Evolutionary conservation across 2,329 filamentous ascomycete genomes (phyloP), one percentile per base, ranked within the genome.

Genomic region (Epichloe amarillans): DNA sequence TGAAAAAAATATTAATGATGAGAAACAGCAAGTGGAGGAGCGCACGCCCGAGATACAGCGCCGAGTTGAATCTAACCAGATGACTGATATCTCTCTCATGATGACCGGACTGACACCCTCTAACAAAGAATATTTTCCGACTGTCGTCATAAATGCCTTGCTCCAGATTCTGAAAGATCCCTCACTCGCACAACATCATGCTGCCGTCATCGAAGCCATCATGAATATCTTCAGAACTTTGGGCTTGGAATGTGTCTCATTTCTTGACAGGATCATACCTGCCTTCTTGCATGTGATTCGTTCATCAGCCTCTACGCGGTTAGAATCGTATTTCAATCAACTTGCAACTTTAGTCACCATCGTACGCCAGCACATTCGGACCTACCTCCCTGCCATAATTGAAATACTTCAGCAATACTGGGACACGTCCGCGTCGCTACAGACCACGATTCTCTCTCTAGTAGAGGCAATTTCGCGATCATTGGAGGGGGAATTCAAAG

Each of bases 161-260:
- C 82, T 98, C 61, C 84, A 89, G 51, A 90, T 98, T 57, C 71
- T 98, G 37, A 94, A 91, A 61, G 93, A 98, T 59, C 82, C 83
- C 26, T 97, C 93, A 0, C 74, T 98, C 4, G 80, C 84, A 12
- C 87, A 94, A 61, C 91, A 95, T 60, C 94, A 98, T 61, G 91
- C 89, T 4, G 82, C 85, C 11, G 91, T 97, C 14, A 93, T 98
- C 48, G 93, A 97, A 65, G 93, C 93, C 5, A 94, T 98, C 60
- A 97, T 98, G 83, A 95, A 88, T 59, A 98, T 98, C 53, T 98
- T 98, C 69, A 87, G 93, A 59, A 98, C 94, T 0, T 77, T 98
- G 54, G 93, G 93, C 2, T 72, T 98, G 59, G 95, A 97, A 64
- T 98, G 93, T 64, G 91, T 98, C 8, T 86, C 88, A 0, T 98